Evolutionary conservation across 176 grass and related monocot genomes (phyloP), one percentile per base, ranked within the genome.

Genomic region (Oryza meyeriana): DNA sequence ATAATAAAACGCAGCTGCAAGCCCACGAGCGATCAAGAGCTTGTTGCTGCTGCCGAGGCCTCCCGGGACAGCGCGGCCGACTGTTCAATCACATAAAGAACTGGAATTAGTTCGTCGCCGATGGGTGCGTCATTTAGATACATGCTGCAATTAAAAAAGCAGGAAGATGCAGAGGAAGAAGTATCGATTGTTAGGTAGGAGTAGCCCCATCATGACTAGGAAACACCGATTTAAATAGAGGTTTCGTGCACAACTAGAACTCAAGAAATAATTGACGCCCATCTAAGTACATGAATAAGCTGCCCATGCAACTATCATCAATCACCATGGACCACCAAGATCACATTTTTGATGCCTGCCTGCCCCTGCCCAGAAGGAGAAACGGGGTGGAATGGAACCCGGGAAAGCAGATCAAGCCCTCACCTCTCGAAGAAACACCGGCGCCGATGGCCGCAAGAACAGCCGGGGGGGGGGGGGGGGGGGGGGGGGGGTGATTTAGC

Each of bases 141-240:
- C 44, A 48, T 20, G 36, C 35, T 3, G 25, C 41, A 67, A 73
- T 57, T 20, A 25, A 55, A 41, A 64, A 62, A 79, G 11, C 24
- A 69, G 32, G 38, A 24, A n/a, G 25, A 1, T 25, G 5, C 18
- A 16, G 1, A 55, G 50, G 17, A 38, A 58, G 42, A 29, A 83
- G 47, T 61, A 31, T 14, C 58, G 38, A 83, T 74, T 79, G 79
- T 79, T 90, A 79, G 84, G 88, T 85, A 27, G 57, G 61, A 39
- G 83, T 38, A 47, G 55, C 66, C 34, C 44, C 25, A 40, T 74
- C 83, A 27, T 48, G 74, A 32, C 45, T n/a, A 17, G 63, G 30
- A 41, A 52, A n/a, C 11, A 30, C 24, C 68, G 50, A n/a, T 34
- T 66, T 30, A 2, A 28, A 1, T 18, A 12, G 83, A 74, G 30